Conservation (phyloP, 2,329 filamentous ascomycete species). For the Claviceps capensis region DNA sequence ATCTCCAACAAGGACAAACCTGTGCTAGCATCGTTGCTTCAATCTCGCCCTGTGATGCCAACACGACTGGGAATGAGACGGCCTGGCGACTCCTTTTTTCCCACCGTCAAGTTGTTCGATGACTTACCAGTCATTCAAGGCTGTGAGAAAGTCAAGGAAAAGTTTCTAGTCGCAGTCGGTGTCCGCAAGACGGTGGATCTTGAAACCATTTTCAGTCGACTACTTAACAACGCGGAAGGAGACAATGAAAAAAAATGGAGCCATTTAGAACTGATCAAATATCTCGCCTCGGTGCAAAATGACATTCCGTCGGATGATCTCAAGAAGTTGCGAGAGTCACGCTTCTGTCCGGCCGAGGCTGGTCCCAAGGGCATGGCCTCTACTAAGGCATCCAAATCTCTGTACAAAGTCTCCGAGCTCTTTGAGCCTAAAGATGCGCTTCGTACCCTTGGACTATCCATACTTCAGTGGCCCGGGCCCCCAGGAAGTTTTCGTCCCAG, state of each 20-base stretch:
- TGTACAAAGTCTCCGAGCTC: conserved; percentile 65
- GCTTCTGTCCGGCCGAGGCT: conserved; percentile 69
- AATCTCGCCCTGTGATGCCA: conserved; percentile 62
- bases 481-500: conserved; percentile 47
- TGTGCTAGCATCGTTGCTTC: conserved; percentile 50
- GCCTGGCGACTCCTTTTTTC: conserved; percentile 79
- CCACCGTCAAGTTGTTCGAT: conserved; percentile 86
- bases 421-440: conserved; percentile 66
- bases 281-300: conserved; percentile 74
- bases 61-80: conserved; percentile 83
- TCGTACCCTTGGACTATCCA: conserved; percentile 55
- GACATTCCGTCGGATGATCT: conserved; percentile 82
- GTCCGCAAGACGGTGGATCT: conserved; percentile 91
- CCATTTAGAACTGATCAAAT: conserved; percentile 88
- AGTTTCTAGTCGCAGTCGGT: conserved; percentile 68
- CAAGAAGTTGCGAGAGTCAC: conserved; percentile 60
- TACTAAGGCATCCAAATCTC: conserved; percentile 32
- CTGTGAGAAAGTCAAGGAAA: conserved; percentile 75
- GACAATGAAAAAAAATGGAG: conserved; percentile 61
- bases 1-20: conserved; percentile 52
- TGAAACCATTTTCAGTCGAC: conserved; percentile 79
- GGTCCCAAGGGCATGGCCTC: conserved; percentile 41
- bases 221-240: conserved; percentile 49
- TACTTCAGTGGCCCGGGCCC: conserved; percentile 68
- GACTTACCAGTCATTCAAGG: conserved; percentile 73